These are phyloP conservation scores for Ascochyta viciae-villosae DNA, from an alignment of 2,329 filamentous ascomycete genomes.

Conservation along the genomic window DNA sequence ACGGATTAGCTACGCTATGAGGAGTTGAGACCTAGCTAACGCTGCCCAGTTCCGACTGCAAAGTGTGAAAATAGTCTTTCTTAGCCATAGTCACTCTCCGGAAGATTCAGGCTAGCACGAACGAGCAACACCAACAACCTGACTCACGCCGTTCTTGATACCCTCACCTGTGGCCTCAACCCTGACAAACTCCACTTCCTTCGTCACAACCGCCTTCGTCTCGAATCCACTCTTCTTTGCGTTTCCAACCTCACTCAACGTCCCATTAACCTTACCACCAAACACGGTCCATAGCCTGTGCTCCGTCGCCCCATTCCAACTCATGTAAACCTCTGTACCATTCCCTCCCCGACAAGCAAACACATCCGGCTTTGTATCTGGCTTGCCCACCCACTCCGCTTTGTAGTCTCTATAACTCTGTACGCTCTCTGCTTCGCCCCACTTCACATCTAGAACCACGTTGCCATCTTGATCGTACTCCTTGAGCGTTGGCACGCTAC, in stretches of 20 bases:
- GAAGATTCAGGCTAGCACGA: not conserved
- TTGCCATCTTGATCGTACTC: not conserved
- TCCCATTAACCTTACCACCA: not conserved
- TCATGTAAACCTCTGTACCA: not conserved
- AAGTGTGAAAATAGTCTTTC: too few relatives aligned
- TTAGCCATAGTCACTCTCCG: too few relatives aligned
- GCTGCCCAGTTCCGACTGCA: too few relatives aligned
- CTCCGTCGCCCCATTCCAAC: not conserved
- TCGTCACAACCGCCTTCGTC: not conserved
- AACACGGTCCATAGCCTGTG: not conserved
- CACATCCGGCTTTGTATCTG: constrained; percentile 1
- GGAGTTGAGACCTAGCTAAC: too few relatives aligned
- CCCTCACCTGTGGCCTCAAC: not conserved
- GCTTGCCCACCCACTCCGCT: constrained; percentile 16
- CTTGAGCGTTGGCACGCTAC: not conserved
- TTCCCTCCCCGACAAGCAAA: not conserved
- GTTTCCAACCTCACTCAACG: not conserved
- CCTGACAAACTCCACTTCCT: not conserved
- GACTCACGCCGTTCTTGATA: not conserved
- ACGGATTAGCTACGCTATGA: too few relatives aligned
- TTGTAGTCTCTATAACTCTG: constrained; percentile 19
- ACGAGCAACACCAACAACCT: not conserved
- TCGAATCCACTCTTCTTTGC: not conserved
- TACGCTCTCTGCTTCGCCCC: constrained; percentile 8
- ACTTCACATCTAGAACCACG: constrained; percentile 9